These are phyloP conservation scores for Daldinia sp. DNA, from an alignment of 2,329 filamentous ascomycete genomes.

Conservation along the genomic window DNA sequence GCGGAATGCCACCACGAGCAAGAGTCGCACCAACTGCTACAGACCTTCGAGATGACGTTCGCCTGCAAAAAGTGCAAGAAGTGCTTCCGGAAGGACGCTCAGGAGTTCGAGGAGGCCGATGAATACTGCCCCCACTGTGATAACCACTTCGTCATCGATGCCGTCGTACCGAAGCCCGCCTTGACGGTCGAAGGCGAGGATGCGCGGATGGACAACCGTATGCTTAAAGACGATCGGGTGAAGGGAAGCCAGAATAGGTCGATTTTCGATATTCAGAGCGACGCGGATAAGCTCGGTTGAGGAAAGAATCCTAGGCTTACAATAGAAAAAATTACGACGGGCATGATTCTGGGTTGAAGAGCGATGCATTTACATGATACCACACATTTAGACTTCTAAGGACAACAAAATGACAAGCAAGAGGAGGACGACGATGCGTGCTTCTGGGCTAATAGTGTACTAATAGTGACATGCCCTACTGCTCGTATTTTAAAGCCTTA, in stretches of 20 bases:
- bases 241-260: slow-evolving; percentile 69
- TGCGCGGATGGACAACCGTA: slow-evolving; percentile 83
- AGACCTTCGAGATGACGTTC: slow-evolving; percentile 89
- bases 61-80: slow-evolving; percentile 99
- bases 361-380: slow-evolving; percentile 52
- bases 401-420: slow-evolving; percentile 21
- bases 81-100: slow-evolving; percentile 93
- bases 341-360: slow-evolving; percentile 33
- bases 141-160: slow-evolving; percentile 97
- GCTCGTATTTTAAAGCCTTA: slow-evolving; percentile 22
- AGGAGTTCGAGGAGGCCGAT: slow-evolving; percentile 94
- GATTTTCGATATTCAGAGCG: slow-evolving; percentile 81
- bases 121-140: slow-evolving; percentile 99
- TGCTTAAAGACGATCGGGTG: slow-evolving; percentile 91
- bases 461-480: slow-evolving; percentile 30
- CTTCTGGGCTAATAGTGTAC: slow-evolving; percentile 35
- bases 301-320: neutral
- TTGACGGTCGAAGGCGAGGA: slow-evolving; percentile 93
- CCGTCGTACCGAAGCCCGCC: slow-evolving; percentile 82
- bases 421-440: slow-evolving; percentile 25
- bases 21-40: slow-evolving; percentile 79
- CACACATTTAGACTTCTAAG: slow-evolving; percentile 45
- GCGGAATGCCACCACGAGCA: slow-evolving; percentile 91
- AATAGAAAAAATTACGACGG: slow-evolving; percentile 8
- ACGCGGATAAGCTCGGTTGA: slow-evolving; percentile 81